Conservation (phyloP, 1,284 basidiomycete species). For the Marasmius fiardii region DNA sequence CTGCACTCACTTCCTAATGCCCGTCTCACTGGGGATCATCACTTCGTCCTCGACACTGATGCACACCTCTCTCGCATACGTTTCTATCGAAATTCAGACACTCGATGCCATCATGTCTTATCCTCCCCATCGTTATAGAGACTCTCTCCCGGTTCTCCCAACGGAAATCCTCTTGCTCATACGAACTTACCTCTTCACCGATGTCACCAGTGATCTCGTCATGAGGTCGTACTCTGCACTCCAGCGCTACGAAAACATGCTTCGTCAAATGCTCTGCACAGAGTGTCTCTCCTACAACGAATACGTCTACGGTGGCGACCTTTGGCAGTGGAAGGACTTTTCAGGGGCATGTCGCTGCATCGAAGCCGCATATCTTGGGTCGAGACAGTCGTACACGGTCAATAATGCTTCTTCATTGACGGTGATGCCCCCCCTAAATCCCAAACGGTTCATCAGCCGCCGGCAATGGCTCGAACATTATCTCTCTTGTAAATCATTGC, state of each 20-base stretch:
- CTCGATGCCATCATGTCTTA: constrained; percentile 33
- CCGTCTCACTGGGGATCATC: constrained; percentile 20
- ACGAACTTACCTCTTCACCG: constrained; percentile 33
- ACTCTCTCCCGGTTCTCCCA: constrained; percentile 32
- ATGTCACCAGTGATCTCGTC: constrained; percentile 32
- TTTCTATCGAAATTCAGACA: constrained; percentile 39
- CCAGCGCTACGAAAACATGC: constrained; percentile 34
- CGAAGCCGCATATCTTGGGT: constrained; percentile 15
- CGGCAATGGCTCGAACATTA: constrained; percentile 35
- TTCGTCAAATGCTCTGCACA: constrained; percentile 38
- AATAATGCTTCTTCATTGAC: neutral
- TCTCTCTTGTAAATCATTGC: constrained; percentile 28
- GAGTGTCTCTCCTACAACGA: constrained; percentile 45
- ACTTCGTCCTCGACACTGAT: constrained; percentile 38
- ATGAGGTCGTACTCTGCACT: constrained; percentile 33
- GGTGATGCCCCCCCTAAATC: constrained; percentile 18
- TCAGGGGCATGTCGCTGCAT: constrained; percentile 38
- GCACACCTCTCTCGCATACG: constrained; percentile 46
- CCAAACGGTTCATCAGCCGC: constrained; percentile 29
- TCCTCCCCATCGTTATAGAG: neutral
- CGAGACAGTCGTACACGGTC: neutral
- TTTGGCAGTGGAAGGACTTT: constrained; percentile 46
- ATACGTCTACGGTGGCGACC: constrained; percentile 43
- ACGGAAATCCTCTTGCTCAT: constrained; percentile 46
- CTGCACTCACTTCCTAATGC: constrained; percentile 6